Conservation (phyloP, 257 asterid species). For the Solanum phureja region DNA sequence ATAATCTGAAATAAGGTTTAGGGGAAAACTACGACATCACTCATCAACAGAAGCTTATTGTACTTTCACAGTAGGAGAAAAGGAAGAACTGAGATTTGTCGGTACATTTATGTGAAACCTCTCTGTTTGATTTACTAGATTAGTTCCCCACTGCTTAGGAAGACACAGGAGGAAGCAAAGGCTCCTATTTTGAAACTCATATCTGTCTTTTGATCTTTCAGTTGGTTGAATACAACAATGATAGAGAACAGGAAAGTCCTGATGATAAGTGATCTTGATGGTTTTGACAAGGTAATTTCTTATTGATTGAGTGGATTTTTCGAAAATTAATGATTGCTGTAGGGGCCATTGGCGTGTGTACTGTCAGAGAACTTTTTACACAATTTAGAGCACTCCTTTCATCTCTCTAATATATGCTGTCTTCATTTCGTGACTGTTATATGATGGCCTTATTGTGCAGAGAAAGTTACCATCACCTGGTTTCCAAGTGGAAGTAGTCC, state of each 20-base stretch:
- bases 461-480: conserved; percentile 97
- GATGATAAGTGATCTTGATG: conserved; percentile 77
- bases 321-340: neutral
- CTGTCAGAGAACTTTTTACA: neutral
- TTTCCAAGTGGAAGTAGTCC: conserved; percentile 89
- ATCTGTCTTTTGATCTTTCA: conserved; percentile 16
- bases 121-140: neutral
- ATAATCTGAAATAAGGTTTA: neutral
- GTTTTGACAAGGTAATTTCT: conserved; percentile 86
- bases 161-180: neutral
- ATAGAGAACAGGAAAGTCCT: conserved; percentile 77
- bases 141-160: neutral
- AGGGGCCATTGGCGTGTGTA: neutral
- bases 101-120: neutral
- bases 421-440: neutral
- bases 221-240: conserved; percentile 99
- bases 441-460: conserved; percentile 27
- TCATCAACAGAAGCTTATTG: neutral
- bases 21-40: neutral
- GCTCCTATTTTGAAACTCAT: neutral
- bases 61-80: neutral
- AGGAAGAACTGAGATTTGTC: neutral
- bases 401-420: neutral
- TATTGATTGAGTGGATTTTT: neutral
- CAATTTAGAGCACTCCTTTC: neutral